Evolutionary conservation across 129 eudicot species (phyloP).

Genomic region (Glebionis coronaria): DNA sequence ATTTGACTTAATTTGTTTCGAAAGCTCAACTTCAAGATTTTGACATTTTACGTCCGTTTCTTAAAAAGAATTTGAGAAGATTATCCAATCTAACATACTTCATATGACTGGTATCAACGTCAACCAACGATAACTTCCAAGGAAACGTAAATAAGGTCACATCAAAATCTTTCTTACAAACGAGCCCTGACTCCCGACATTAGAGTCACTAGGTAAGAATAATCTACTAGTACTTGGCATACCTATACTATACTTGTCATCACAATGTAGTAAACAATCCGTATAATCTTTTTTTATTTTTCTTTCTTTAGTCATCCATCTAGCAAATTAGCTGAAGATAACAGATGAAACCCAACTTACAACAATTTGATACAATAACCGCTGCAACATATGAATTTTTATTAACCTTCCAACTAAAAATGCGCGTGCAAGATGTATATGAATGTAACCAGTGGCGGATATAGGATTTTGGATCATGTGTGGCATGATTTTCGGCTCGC

Average conservation of each 20-base stretch:
- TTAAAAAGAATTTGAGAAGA: too few species aligned
- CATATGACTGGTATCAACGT: too few species aligned
- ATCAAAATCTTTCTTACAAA: not conserved
- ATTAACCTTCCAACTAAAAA: slow-evolving; percentile 17
- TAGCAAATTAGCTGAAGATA: slow-evolving; percentile 5
- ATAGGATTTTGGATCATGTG: too few species aligned
- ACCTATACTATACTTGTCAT: not conserved
- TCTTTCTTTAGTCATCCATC: not conserved
- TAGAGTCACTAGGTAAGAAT: too few species aligned
- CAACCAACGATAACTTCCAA: not conserved
- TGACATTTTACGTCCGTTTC: too few species aligned
- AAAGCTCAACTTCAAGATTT: too few species aligned
- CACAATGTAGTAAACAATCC: not conserved
- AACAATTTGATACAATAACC: slow-evolving; percentile 5
- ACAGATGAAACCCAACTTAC: slow-evolving; percentile 3
- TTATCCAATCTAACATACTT: too few species aligned
- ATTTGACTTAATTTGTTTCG: too few species aligned
- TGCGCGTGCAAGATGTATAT: not conserved
- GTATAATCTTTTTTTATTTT: not conserved
- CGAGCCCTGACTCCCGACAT: too few species aligned
- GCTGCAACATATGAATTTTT: slow-evolving; percentile 23
- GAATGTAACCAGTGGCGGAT: not conserved
- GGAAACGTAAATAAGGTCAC: not conserved
- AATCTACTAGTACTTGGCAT: not conserved
- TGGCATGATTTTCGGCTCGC: too few species aligned